phyloP scores from a whole-genome alignment of 768 basidiomycete species.

The Phlebiopsis gigantea region DNA sequence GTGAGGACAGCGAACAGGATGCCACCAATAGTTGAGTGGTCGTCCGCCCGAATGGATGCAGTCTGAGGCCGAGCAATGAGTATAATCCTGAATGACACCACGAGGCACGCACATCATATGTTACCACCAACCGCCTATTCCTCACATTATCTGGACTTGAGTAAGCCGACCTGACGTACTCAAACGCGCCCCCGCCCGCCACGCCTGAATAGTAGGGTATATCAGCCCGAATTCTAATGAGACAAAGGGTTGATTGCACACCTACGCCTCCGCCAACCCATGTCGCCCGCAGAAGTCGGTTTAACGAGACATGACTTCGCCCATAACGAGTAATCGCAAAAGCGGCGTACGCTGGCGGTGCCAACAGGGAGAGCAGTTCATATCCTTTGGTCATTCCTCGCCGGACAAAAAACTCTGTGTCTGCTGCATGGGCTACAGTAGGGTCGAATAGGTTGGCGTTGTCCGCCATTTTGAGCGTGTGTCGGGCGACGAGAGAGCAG shows the following conservation, averaged over 20 bases:
- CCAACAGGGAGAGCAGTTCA: slow-evolving; percentile 56
- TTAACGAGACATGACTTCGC: slow-evolving; percentile 48
- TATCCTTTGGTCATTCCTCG: slow-evolving; percentile 64
- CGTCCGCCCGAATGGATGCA: slow-evolving; percentile 55
- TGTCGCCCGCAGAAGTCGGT: slow-evolving; percentile 62
- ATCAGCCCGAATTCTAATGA: neutral
- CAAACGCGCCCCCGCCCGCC: slow-evolving; percentile 47
- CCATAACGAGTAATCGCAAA: slow-evolving; percentile 52
- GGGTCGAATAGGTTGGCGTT: slow-evolving; percentile 18
- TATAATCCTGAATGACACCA: neutral
- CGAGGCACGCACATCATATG: slow-evolving; percentile 51
- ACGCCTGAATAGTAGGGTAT: slow-evolving; percentile 32
- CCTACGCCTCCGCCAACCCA: slow-evolving; percentile 68
- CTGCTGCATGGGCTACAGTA: slow-evolving; percentile 38
- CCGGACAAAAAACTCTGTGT: slow-evolving; percentile 63
- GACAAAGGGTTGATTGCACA: slow-evolving; percentile 23
- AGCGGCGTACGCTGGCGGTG: slow-evolving; percentile 55
- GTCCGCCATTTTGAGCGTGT: slow-evolving; percentile 17
- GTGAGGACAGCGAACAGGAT: slow-evolving; percentile 57
- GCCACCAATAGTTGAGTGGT: slow-evolving; percentile 71
- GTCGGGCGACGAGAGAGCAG: neutral
- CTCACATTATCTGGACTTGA: slow-evolving; percentile 45
- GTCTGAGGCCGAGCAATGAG: slow-evolving; percentile 34
- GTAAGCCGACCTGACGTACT: slow-evolving; percentile 55
- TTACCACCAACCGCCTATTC: slow-evolving; percentile 41